These are phyloP conservation scores for Alternaria longipes DNA, from an alignment of 2,329 filamentous ascomycete genomes.

Conservation along the genomic window DNA sequence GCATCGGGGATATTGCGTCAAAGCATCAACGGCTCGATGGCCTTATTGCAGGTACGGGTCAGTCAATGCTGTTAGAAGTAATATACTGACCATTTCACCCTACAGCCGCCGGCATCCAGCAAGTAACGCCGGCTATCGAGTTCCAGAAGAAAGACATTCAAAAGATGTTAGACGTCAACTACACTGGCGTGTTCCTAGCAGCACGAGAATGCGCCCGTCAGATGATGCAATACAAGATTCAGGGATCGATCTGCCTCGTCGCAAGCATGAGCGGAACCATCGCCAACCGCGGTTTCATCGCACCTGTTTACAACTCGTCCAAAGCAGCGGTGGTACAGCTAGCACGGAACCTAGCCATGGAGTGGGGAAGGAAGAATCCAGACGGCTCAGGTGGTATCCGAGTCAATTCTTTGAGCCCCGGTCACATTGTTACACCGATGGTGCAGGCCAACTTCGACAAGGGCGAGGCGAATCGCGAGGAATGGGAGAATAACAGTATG, in stretches of 20 bases:
- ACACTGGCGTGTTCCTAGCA: constrained; percentile 69
- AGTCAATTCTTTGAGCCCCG: constrained; percentile 80
- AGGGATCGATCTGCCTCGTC: constrained; percentile 68
- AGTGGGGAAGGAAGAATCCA: constrained; percentile 62
- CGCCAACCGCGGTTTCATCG: constrained; percentile 69
- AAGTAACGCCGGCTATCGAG: constrained; percentile 81
- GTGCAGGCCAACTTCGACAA: constrained; percentile 78
- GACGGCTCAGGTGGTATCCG: constrained; percentile 72
- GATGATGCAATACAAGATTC: constrained; percentile 66
- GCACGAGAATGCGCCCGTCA: constrained; percentile 67
- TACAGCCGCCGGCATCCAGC: constrained; percentile 74
- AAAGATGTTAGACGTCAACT: constrained; percentile 67
- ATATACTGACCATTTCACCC: neutral
- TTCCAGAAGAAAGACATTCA: constrained; percentile 69
- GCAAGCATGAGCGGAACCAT: constrained; percentile 69
- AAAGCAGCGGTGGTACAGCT: constrained; percentile 79
- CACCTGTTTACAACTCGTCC: constrained; percentile 76
- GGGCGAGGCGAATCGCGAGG: constrained; percentile 67
- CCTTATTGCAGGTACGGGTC: constrained; percentile 65
- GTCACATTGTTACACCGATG: constrained; percentile 84
- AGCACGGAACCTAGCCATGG: constrained; percentile 72
- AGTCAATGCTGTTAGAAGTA: too few species aligned
- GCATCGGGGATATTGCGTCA: constrained; percentile 73
- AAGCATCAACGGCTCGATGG: constrained; percentile 78
- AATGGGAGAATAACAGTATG: constrained; percentile 87